Evolutionary conservation across 805 yeast genomes (phyloP).

Genomic region (Myxozyma neglecta): DNA sequence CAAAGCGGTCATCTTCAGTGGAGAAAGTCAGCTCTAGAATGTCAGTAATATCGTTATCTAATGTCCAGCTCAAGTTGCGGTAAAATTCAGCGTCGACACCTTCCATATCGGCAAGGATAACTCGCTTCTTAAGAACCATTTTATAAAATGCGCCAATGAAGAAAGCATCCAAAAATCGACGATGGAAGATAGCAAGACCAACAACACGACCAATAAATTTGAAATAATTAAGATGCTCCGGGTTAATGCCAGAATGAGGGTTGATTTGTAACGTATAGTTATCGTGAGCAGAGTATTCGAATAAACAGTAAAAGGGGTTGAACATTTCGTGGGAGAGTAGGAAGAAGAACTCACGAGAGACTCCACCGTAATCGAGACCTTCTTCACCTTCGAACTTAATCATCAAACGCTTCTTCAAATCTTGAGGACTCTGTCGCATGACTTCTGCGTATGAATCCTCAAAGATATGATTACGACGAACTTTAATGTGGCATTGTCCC

Average conservation of each 20-base stretch:
- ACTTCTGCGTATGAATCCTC: slow-evolving; percentile 98
- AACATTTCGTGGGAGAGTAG: slow-evolving; percentile 97
- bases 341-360: slow-evolving; percentile 96
- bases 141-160: slow-evolving; percentile 97
- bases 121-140: slow-evolving; percentile 94
- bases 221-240: slow-evolving; percentile 97
- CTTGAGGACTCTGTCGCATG: slow-evolving; percentile 99
- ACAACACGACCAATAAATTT: slow-evolving; percentile 98
- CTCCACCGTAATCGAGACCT: slow-evolving; percentile 99
- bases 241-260: slow-evolving; percentile 95
- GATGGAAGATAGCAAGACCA: slow-evolving; percentile 96
- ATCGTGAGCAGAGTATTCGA: slow-evolving; percentile 97
- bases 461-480: slow-evolving; percentile 91
- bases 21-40: slow-evolving; percentile 85
- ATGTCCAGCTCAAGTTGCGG: slow-evolving; percentile 91
- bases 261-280: slow-evolving; percentile 96
- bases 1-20: slow-evolving; percentile 86
- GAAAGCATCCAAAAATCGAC: slow-evolving; percentile 96
- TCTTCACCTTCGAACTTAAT: slow-evolving; percentile 99
- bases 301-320: slow-evolving; percentile 94
- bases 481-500: slow-evolving; percentile 98
- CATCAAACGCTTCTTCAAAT: slow-evolving; percentile 94
- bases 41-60: slow-evolving; percentile 90
- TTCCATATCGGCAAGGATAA: slow-evolving; percentile 94
- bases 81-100: slow-evolving; percentile 98